Base-by-base conservation (phyloP, 2,329 filamentous ascomycete species). In the Scedosporium boydii region DNA sequence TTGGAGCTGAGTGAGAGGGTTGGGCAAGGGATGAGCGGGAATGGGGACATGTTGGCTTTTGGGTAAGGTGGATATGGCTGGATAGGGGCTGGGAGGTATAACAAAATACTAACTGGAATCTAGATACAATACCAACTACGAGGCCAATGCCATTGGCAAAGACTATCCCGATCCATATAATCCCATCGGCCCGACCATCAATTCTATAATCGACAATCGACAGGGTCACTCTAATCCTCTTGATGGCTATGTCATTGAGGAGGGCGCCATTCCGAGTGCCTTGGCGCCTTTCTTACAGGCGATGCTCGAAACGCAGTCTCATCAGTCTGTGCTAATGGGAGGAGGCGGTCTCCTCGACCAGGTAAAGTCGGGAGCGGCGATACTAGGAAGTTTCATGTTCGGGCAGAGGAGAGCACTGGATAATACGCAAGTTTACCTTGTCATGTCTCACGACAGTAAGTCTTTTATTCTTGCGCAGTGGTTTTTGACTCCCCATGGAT, bases 41-140 rank as follows among this genome's bases (percentile, higher is more conserved):
- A 89, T 67, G 86, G 86, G 2, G 86, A 88, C 65, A 84, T 88
- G 67, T 70, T 88, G 16, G 82, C 80, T 2, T 88, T 88, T 70
- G 85, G 82, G 76, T 82, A 70, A 70, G 75, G 68, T 55, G 21
- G 4, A 3, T 26, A 29, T 29, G 53, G 53, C 26, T 10, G 6
- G 26, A 29, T 6, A 29, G 27, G 6, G 6, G 6, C 27, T 29
- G 27, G 27, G 6, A 29, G 27, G 6, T 29, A 29, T 6, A 29
- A 29, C 6, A 4, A 29, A n/a, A 27, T 53, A 23, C 48, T 53
- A 21, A 53, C 18, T 23, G 16, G 16, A 23, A 14, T 6, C 5
- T 60, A 80, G 82, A 3, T 87, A 87, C 69, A 86, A 87, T 69
- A 84, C 79, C 1, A 76, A 87, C 51, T 72, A 80, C 4, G 72